Evolutionary conservation across 768 basidiomycete species (phyloP).

Genomic region (Termitomyces sp.): DNA sequence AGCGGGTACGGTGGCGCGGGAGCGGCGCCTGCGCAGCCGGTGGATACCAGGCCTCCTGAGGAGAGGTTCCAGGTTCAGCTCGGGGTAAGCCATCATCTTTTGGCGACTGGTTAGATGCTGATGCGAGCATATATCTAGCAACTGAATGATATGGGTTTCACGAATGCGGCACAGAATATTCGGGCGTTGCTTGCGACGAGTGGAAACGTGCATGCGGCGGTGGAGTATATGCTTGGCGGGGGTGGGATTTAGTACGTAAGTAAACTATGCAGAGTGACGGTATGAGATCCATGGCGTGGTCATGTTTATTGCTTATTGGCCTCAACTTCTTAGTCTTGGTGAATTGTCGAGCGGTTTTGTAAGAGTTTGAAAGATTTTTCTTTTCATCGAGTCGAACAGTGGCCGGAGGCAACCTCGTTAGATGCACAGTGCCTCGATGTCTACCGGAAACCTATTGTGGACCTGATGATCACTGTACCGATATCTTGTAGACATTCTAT

Average conservation of each 20-base stretch:
- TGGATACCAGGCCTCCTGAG: slow-evolving; percentile 75
- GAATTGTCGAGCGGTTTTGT: no score
- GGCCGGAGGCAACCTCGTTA: no score
- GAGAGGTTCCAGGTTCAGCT: slow-evolving; percentile 89
- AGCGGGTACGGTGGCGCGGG: slow-evolving; percentile 24
- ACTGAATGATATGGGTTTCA: slow-evolving; percentile 94
- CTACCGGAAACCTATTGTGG: no score
- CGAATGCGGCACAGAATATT: slow-evolving; percentile 84
- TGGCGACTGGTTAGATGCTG: background rate
- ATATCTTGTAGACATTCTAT: no score
- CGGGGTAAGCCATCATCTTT: slow-evolving; percentile 43
- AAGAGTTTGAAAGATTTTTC: no score
- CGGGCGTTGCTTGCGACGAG: slow-evolving; percentile 86
- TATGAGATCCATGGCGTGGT: no score
- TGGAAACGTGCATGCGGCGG: slow-evolving; percentile 89
- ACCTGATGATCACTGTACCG: no score
- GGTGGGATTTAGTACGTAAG: slow-evolving; percentile 39
- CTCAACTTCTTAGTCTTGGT: no score
- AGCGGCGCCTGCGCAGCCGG: slow-evolving; percentile 39
- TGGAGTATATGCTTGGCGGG: slow-evolving; percentile 86
- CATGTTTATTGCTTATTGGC: no score
- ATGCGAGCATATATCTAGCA: slow-evolving; percentile 42
- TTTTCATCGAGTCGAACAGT: no score
- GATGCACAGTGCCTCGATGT: no score
- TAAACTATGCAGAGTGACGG: background rate